These are phyloP conservation scores for Dittrichia graveolens DNA, from an alignment of 129 eudicot genomes.

Conservation along the genomic window DNA sequence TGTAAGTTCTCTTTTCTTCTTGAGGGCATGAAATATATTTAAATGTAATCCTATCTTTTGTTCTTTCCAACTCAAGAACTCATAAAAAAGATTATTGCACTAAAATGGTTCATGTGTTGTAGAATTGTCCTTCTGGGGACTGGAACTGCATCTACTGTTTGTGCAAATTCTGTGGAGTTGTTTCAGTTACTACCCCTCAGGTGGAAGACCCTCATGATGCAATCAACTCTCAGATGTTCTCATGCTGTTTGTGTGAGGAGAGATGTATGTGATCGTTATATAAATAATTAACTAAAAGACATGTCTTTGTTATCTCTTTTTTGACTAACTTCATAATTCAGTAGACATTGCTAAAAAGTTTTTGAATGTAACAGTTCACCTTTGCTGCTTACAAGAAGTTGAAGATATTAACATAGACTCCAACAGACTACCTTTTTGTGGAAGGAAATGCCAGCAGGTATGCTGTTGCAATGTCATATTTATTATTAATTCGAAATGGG, in stretches of 20 bases:
- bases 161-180: slow-evolving; percentile 84
- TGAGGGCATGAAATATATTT: not conserved
- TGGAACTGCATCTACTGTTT: slow-evolving; percentile 84
- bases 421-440: slow-evolving; percentile 54
- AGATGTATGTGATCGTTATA: slow-evolving; percentile 55
- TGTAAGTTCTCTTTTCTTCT: not conserved
- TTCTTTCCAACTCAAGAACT: not conserved
- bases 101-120: slow-evolving; percentile 37
- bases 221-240: slow-evolving; percentile 41
- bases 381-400: slow-evolving; percentile 44
- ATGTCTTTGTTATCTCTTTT: not conserved
- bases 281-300: not conserved
- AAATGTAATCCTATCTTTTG: not conserved
- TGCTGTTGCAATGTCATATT: slow-evolving; percentile 17
- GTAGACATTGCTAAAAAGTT: slow-evolving; percentile 10
- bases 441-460: slow-evolving; percentile 79
- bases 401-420: slow-evolving; percentile 37
- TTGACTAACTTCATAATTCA: slow-evolving; percentile 10
- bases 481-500: not conserved
- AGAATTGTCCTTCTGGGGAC: slow-evolving; percentile 82
- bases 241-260: slow-evolving; percentile 77
- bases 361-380: slow-evolving; percentile 61
- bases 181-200: slow-evolving; percentile 36
- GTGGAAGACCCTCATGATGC: slow-evolving; percentile 34
- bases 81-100: not conserved